Conservation (phyloP, 768 basidiomycete species). For the Tulasnella sp. region DNA sequence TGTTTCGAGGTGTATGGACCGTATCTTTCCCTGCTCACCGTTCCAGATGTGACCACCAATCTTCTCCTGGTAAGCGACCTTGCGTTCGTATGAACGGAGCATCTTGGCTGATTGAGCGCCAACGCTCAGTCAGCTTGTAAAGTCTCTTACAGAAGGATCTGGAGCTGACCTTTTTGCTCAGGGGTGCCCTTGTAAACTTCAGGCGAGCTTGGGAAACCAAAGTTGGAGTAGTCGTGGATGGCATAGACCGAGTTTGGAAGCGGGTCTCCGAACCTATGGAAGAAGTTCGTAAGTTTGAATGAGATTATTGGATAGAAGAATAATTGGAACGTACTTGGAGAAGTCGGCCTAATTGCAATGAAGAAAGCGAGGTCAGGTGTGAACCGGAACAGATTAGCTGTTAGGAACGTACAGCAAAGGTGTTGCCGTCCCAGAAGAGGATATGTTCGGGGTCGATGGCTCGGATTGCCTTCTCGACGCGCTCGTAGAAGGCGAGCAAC, state of each 20-base stretch:
- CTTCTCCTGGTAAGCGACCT: slow-evolving; percentile 37
- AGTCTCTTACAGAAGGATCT: neutral
- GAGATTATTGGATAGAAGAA: too few relatives aligned
- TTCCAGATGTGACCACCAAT: slow-evolving; percentile 30
- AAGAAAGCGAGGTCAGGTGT: neutral
- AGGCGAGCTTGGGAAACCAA: slow-evolving; percentile 35
- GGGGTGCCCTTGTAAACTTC: slow-evolving; percentile 31
- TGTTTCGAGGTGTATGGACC: too few relatives aligned
- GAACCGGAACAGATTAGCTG: neutral
- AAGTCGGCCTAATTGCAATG: neutral
- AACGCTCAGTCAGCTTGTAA: neutral
- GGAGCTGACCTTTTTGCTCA: slow-evolving; percentile 16
- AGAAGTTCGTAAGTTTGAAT: neutral
- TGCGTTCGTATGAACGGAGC: slow-evolving; percentile 33
- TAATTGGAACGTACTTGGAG: neutral
- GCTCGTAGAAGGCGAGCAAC: slow-evolving; percentile 63
- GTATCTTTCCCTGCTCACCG: slow-evolving; percentile 25
- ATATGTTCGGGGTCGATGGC: slow-evolving; percentile 63
- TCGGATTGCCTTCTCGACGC: slow-evolving; percentile 66
- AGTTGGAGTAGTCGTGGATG: slow-evolving; percentile 39
- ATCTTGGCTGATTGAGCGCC: slow-evolving; percentile 12
- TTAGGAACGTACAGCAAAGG: slow-evolving; percentile 49
- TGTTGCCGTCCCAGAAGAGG: slow-evolving; percentile 80
- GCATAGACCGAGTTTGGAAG: slow-evolving; percentile 40
- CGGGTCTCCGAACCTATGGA: slow-evolving; percentile 22